These are phyloP conservation scores for Moricandia moricandioides DNA, from an alignment of 345 rosid species.

Conservation along the genomic window DNA sequence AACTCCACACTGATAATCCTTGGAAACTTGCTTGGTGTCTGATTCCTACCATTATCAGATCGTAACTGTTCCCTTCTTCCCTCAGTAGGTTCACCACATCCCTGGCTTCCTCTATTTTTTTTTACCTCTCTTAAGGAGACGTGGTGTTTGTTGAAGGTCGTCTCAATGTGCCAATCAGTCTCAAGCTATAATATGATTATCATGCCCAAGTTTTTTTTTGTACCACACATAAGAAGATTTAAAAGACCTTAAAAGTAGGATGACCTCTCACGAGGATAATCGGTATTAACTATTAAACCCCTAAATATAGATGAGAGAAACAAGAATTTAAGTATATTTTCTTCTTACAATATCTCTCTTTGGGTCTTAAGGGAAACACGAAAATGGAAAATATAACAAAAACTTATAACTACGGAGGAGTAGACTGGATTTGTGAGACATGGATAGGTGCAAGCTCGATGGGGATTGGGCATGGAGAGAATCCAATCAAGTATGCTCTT, in stretches of 20 bases:
- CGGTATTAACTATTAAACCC: neutral
- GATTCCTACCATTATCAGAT: conserved; percentile 41
- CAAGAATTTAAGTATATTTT: conserved; percentile 5
- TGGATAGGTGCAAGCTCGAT: conserved; percentile 16
- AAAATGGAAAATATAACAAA: conserved; percentile 19
- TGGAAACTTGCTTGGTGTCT: conserved; percentile 27
- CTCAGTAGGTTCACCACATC: conserved; percentile 11
- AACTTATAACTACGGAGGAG: conserved; percentile 12
- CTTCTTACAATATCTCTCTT: conserved; percentile 1
- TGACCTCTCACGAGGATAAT: conserved; percentile 10
- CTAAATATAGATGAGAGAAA: conserved; percentile 17
- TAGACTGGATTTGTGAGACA: conserved; percentile 21
- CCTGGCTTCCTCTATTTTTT: conserved; percentile 3
- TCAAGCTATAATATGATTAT: too few species aligned
- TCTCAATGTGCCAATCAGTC: too few species aligned
- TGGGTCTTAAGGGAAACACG: conserved; percentile 14
- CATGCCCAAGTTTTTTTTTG: neutral
- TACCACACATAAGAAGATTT: conserved; percentile 5
- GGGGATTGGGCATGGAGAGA: neutral
- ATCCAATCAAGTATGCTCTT: conserved; percentile 16
- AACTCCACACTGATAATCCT: conserved; percentile 43
- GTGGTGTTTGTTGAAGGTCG: neutral
- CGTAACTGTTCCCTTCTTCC: conserved; percentile 13
- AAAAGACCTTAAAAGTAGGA: conserved; percentile 32
- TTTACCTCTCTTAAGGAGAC: conserved; percentile 17